Evolutionary conservation across 345 rosid genomes (phyloP), one percentile per base, ranked within the genome.

Genomic region (Syzygium aromaticum): DNA sequence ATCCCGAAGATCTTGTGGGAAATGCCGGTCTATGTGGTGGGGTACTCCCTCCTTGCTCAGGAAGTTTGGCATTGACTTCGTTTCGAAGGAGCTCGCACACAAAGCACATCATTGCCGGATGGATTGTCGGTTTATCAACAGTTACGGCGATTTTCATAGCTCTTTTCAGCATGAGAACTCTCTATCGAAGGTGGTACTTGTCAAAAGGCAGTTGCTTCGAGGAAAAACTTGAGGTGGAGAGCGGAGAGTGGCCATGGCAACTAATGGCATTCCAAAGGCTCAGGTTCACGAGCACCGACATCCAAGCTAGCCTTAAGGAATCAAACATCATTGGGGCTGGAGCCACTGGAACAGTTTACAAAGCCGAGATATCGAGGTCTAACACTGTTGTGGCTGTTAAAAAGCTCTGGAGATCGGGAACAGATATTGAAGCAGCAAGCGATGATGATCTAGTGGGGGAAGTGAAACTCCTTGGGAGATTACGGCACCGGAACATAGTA

Each of bases 161-260:
- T 38, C 86, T 92, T 59, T 86, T 94, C n/a, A 87, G 89, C 38
- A 90, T 90, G 51, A 86, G 94, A 78, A 86, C 87, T 67, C 67
- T 95, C 38, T 95, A 94, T 86, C 93, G 91, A 83, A 94, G 88
- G 88, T 93, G 96, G 96, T 89, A 93, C 54, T 84, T 93, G 0
- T 73, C 82, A 5, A 88, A 88, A 63, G 94, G 96, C 57, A 89
- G 92, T 89, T 94, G 95, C 91, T 91, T 93, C 13, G 92, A 90
- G 84, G 95, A 92, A 85, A 89, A 89, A 85, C 89, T 90, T 13
- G 94, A 91, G 64, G 90, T 88, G 86, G 93, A 94, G 40, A 90
- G 85, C 6, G 93, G 92, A 84, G 95, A 94, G 86, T 98, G 99
- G 98, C 98, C 99, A 4, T 98, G 99, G 99, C 94, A 94, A 89